These are phyloP conservation scores for Pythium oligandrum DNA, from an alignment of 352 stramenopile genomes.

Conservation along the genomic window DNA sequence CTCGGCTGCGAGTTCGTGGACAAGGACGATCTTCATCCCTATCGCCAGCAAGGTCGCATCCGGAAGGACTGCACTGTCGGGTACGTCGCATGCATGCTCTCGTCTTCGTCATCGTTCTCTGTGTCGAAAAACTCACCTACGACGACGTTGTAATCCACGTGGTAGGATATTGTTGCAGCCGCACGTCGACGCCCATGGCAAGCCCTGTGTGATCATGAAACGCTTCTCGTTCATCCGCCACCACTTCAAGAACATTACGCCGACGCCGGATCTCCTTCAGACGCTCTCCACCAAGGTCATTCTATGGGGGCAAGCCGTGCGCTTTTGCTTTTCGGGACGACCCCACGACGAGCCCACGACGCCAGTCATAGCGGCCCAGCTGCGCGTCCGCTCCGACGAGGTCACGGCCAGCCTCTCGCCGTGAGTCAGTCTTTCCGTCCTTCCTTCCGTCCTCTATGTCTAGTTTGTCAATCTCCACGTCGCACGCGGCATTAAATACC, in stretches of 20 bases:
- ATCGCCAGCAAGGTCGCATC: slow-evolving; percentile 27
- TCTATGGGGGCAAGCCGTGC: slow-evolving; percentile 56
- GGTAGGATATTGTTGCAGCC: slow-evolving; percentile 30
- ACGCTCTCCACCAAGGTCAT: slow-evolving; percentile 61
- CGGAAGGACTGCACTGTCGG: slow-evolving; percentile 58
- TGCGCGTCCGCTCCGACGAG: too few species aligned
- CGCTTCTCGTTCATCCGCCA: slow-evolving; percentile 69
- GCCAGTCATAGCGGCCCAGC: too few species aligned
- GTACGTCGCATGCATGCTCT: slow-evolving; percentile 11
- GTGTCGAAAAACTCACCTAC: neutral
- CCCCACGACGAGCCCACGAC: slow-evolving; percentile 3
- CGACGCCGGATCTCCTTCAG: slow-evolving; percentile 46
- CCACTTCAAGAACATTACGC: slow-evolving; percentile 36
- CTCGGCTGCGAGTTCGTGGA: slow-evolving; percentile 48
- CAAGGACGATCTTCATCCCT: slow-evolving; percentile 43
- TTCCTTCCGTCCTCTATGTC: too few species aligned
- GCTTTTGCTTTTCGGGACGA: slow-evolving; percentile 42
- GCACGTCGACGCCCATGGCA: slow-evolving; percentile 30
- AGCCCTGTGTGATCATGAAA: slow-evolving; percentile 45
- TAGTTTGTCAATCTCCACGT: too few species aligned
- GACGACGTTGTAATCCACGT: slow-evolving; percentile 3
- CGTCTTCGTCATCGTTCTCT: neutral
- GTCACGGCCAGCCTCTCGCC: too few species aligned
- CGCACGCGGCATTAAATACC: too few species aligned
- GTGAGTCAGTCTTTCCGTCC: too few species aligned